Conservation (phyloP, 2,329 filamentous ascomycete genomes). For the Beauveria sp. region DNA sequence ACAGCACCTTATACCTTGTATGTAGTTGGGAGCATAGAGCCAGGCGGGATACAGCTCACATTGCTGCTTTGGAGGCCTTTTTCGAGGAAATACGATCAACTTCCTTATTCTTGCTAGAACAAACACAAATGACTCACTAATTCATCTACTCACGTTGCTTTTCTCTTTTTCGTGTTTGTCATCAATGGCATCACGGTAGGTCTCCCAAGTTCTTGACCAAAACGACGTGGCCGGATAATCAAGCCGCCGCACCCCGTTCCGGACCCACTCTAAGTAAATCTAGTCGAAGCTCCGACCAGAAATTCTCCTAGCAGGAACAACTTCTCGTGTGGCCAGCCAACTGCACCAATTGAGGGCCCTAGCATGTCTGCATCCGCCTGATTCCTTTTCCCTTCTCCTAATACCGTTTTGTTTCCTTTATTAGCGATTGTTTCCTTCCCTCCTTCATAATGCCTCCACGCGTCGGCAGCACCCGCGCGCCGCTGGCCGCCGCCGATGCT, state of each 20-base stretch:
- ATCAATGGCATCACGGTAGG: background rate
- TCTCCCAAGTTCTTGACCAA: too few species aligned
- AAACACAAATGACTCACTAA: background rate
- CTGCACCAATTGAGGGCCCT: conserved; percentile 18
- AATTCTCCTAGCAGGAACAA: conserved; percentile 12
- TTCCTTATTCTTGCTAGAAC: background rate
- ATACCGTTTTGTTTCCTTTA: background rate
- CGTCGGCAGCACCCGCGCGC: conserved; percentile 18
- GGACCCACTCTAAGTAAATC: conserved; percentile 8
- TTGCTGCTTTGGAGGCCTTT: background rate
- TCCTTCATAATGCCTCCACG: conserved; percentile 19
- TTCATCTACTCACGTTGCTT: background rate
- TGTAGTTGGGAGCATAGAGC: background rate
- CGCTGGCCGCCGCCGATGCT: conserved; percentile 23
- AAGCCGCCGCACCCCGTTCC: background rate
- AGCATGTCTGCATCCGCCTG: conserved; percentile 13
- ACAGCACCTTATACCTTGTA: conserved; percentile 6
- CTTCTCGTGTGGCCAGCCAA: background rate
- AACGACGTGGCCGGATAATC: conserved; percentile 1
- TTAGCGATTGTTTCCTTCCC: background rate
- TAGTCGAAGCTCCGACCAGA: background rate
- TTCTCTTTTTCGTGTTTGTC: background rate
- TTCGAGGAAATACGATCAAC: background rate
- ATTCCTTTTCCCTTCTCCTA: background rate
- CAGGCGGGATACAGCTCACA: background rate